Base-by-base conservation (phyloP, 768 basidiomycete species). In the Termitomyces sp. region DNA sequence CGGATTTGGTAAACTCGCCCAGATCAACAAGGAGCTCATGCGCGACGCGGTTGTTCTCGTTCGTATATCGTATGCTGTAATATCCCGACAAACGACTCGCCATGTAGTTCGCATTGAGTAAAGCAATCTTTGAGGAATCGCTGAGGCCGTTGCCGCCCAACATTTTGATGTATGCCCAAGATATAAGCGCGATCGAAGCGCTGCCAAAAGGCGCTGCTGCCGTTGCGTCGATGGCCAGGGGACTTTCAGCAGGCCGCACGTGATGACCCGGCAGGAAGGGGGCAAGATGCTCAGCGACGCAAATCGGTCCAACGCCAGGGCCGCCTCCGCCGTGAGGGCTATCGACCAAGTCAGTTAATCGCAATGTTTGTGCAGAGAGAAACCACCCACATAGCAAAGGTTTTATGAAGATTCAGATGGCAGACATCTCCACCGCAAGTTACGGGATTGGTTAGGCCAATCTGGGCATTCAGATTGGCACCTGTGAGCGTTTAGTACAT, bases 121-220 rank as follows among this genome's bases (percentile, higher is more conserved):
- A 80, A 1, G 97, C 93, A 32, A 92, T 74, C 65, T 89, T 90
- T 3, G 94, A 90, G 0, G 94, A 87, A 58, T 93, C 82, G 24
- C 85, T 82, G 28, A 99, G 82, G 7, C 97, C 97, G 56, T 84
- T 76, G 8, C 95, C 96, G 28, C 97, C 97, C n/a, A 99, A 84
- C 97, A 99, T 98, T 77, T 92, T 96, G 80, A 97, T 92, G 72
- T 97, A 99, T 13, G 97, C 96, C 95, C 96, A 98, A 0, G 95
- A 98, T 66, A 98, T 98, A 60, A 95, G 80, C 48, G 92, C 86
- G 66, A 99, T 94, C 7, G 93, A 95, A 3, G 97, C 92, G 63
- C 93, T 95, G 46, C 97, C 96, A 69, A 86, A 98, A 0, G 94
- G 97, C 1, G 90, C 94, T 0, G 92, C 92, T 9, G 96, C 85